phyloP scores from a whole-genome alignment of 306 rosid species.

The Gynostemma pentaphyllum region DNA sequence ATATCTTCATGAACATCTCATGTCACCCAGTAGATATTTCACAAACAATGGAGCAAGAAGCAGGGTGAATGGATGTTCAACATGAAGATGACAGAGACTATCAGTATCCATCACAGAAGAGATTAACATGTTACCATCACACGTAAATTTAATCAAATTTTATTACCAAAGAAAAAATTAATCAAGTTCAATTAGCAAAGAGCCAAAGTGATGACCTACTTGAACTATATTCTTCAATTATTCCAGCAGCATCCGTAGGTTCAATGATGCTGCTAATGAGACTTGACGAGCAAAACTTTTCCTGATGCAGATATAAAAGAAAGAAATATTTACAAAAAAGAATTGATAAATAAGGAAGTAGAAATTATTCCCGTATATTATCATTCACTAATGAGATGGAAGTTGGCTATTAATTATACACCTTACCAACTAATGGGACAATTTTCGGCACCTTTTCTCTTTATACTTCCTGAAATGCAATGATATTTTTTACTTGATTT shows the following conservation, averaged over 20 bases:
- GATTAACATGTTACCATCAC: not conserved
- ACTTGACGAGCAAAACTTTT: conserved; percentile 26
- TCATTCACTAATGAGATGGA: conserved; percentile 3
- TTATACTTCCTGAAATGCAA: conserved; percentile 12
- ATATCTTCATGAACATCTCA: not conserved
- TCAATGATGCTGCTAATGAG: conserved; percentile 26
- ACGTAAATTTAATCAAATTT: not conserved
- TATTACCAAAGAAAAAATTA: not conserved
- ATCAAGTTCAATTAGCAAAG: not conserved
- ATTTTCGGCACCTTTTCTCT: conserved; percentile 4
- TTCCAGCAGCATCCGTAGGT: conserved; percentile 28
- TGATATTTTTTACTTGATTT: conserved; percentile 3
- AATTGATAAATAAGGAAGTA: not conserved
- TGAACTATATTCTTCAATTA: conserved; percentile 30
- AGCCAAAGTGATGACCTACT: conserved; percentile 27
- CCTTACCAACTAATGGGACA: conserved; percentile 8
- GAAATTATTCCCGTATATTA: conserved; percentile 1
- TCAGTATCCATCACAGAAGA: not conserved
- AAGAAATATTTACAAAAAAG: conserved; percentile 19
- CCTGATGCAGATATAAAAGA: conserved; percentile 38
- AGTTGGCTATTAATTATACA: conserved; percentile 1
- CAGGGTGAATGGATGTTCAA: not conserved
- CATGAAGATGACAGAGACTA: not conserved
- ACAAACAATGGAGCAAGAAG: not conserved
- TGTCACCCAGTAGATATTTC: not conserved